phyloP scores from a whole-genome alignment of 805 yeast species.

The Candida succiphila region DNA sequence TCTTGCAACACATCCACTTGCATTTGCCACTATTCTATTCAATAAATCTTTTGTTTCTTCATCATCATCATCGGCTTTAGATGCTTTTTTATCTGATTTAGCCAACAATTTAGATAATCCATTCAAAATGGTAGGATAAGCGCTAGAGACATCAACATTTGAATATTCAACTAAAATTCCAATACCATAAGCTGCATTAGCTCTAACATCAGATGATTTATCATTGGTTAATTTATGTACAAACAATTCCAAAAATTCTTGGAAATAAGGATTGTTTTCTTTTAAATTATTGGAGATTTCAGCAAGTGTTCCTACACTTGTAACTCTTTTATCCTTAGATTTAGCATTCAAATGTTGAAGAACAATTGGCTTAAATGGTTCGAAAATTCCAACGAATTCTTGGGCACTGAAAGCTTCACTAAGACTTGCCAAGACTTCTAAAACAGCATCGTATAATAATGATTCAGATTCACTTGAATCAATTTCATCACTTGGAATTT shows the following conservation, averaged over 20 bases:
- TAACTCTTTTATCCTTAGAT: conserved; percentile 66
- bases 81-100: conserved; percentile 66
- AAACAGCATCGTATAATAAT: conserved; percentile 70
- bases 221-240: conserved; percentile 61
- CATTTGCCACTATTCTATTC: conserved; percentile 83
- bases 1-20: conserved; percentile 95
- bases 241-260: conserved; percentile 64
- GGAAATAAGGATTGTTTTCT: conserved; percentile 51
- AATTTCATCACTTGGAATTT: conserved; percentile 22
- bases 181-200: conserved; percentile 93
- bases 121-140: conserved; percentile 60
- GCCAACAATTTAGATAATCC: conserved; percentile 62
- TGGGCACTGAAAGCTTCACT: conserved; percentile 66
- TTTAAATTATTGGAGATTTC: conserved; percentile 77
- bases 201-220: conserved; percentile 78
- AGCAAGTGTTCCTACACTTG: conserved; percentile 83
- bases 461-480: conserved; percentile 56
- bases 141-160: conserved; percentile 42
- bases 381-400: conserved; percentile 68
- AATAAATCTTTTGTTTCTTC: conserved; percentile 73
- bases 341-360: conserved; percentile 47
- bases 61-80: conserved; percentile 51
- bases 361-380: conserved; percentile 58
- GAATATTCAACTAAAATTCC: conserved; percentile 62
- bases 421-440: conserved; percentile 75